Evolutionary conservation across 208 protist species (phyloP).

Genomic region (Strigomonas culicis): DNA sequence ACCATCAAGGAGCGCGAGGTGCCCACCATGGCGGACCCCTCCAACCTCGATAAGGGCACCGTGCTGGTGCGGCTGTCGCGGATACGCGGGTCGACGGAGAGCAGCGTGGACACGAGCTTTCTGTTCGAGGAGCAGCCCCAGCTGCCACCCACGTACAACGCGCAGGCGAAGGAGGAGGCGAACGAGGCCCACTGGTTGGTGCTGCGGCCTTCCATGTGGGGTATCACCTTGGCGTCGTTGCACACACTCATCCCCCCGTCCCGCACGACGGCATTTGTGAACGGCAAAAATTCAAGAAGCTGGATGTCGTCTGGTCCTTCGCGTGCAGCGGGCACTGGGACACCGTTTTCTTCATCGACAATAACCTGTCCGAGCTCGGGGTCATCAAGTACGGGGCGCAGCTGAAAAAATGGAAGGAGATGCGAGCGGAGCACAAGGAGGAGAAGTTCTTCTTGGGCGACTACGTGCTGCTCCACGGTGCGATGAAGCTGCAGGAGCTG

Average conservation of each 20-base stretch:
- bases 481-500: constrained; percentile 41
- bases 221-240: constrained; percentile 69
- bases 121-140: constrained; percentile 14
- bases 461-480: constrained; percentile 46
- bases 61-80: constrained; percentile 54
- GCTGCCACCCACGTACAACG: constrained; percentile 22
- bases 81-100: constrained; percentile 30
- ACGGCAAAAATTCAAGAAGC: constrained; percentile 74
- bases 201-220: constrained; percentile 65
- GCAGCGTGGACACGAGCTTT: constrained; percentile 31
- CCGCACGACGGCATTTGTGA: constrained; percentile 61
- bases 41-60: constrained; percentile 26
- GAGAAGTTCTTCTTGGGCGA: constrained; percentile 64
- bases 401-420: constrained; percentile 42
- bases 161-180: constrained; percentile 20
- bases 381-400: constrained; percentile 60
- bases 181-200: constrained; percentile 64
- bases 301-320: constrained; percentile 84
- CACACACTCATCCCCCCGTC: constrained; percentile 62
- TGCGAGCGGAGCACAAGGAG: constrained; percentile 30
- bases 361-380: constrained; percentile 79
- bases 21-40: constrained; percentile 1
- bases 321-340: constrained; percentile 73
- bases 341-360: constrained; percentile 83
- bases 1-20: constrained; percentile 1